These are phyloP conservation scores for Hawksworthiomyces lignivorus DNA, from an alignment of 2,329 filamentous ascomycete genomes.

Conservation along the genomic window DNA sequence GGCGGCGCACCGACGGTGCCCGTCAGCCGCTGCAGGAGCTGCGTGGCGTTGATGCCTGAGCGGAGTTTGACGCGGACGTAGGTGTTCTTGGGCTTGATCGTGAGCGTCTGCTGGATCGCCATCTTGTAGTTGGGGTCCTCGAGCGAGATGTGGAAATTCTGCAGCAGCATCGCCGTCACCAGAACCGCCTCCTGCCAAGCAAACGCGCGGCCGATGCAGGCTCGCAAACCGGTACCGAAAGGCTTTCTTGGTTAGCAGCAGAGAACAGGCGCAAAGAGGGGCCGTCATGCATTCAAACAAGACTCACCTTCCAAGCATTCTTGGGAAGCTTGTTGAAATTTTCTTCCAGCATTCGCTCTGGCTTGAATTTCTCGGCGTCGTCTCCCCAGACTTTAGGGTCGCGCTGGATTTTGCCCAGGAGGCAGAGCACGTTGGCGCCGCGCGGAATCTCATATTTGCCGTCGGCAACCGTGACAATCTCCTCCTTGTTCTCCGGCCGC, in stretches of 20 bases:
- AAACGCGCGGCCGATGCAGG: slow-evolving; percentile 46
- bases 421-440: slow-evolving; percentile 33
- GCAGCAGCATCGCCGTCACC: slow-evolving; percentile 47
- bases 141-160: slow-evolving; percentile 60
- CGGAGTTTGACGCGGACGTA: slow-evolving; percentile 50
- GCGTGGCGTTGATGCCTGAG: slow-evolving; percentile 30
- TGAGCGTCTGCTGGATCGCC: slow-evolving; percentile 44
- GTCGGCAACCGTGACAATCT: slow-evolving; percentile 30
- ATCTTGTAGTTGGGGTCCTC: slow-evolving; percentile 53
- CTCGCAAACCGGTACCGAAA: slow-evolving; percentile 45
- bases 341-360: slow-evolving; percentile 56
- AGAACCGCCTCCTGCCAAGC: slow-evolving; percentile 47
- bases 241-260: no score
- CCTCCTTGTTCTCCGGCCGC: slow-evolving; percentile 25
- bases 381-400: slow-evolving; percentile 50
- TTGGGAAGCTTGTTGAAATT: slow-evolving; percentile 30
- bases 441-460: slow-evolving; percentile 46
- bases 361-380: slow-evolving; percentile 49
- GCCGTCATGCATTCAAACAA: no score
- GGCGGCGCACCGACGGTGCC: neutral
- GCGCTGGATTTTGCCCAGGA: slow-evolving; percentile 43
- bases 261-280: no score
- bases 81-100: slow-evolving; percentile 55
- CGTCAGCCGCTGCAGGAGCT: slow-evolving; percentile 11
- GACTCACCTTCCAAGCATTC: slow-evolving; percentile 33